Evolutionary conservation across 768 basidiomycete genomes (phyloP).

Genomic region (Suillus lakei): DNA sequence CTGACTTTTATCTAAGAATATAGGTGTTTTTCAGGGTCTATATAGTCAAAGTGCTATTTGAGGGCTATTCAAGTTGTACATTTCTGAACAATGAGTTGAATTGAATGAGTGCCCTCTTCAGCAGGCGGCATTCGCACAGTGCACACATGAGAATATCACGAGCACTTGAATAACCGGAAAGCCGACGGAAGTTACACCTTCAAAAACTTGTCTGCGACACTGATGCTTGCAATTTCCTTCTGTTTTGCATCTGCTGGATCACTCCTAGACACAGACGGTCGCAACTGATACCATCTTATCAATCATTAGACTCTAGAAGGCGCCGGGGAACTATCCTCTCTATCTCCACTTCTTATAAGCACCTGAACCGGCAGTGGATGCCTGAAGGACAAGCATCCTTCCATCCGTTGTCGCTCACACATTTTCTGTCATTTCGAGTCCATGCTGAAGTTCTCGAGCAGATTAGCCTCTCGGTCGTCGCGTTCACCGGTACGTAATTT

Average conservation of each 20-base stretch:
- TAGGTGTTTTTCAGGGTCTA: background rate
- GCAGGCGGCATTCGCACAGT: background rate
- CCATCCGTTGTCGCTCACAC: slow-evolving; percentile 7
- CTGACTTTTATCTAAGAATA: background rate
- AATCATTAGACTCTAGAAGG: slow-evolving; percentile 1
- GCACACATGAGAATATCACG: background rate
- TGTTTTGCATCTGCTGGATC: slow-evolving; percentile 6
- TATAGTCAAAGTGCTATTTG: background rate
- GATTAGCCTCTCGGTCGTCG: slow-evolving; percentile 20
- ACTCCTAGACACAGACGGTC: background rate
- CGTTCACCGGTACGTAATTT: slow-evolving; percentile 20
- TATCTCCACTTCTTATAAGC: slow-evolving; percentile 20
- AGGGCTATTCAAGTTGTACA: background rate
- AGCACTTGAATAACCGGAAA: slow-evolving; percentile 14
- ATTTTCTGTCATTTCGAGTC: slow-evolving; percentile 1
- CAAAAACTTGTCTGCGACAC: slow-evolving; percentile 6
- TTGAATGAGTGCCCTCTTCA: background rate
- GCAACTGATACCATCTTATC: slow-evolving; percentile 5
- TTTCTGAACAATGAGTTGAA: background rate
- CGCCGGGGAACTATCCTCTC: slow-evolving; percentile 14
- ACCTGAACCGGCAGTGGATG: slow-evolving; percentile 10
- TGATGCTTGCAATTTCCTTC: background rate
- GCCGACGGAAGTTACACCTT: slow-evolving; percentile 6
- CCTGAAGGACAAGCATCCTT: slow-evolving; percentile 13
- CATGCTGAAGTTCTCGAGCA: slow-evolving; percentile 26